Conservation (phyloP, 768 basidiomycete genomes). For the Nidularia sp. region DNA sequence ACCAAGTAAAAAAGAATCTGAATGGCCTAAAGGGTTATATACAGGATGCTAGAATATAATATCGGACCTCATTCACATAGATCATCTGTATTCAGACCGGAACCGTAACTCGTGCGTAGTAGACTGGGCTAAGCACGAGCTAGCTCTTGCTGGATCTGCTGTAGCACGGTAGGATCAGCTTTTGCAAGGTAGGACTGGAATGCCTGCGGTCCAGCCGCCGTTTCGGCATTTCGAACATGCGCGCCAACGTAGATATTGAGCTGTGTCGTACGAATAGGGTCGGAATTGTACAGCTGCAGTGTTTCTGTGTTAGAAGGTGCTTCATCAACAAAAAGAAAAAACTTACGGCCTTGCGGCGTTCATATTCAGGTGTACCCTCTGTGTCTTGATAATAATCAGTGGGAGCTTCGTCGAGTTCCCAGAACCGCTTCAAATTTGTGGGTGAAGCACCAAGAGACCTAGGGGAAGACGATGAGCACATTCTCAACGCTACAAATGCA, state of each 20-base stretch:
- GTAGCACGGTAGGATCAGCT: slow-evolving; percentile 70
- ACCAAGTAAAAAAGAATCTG: too few species aligned
- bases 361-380: slow-evolving; percentile 70
- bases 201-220: slow-evolving; percentile 45
- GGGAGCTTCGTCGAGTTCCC: slow-evolving; percentile 66
- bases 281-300: slow-evolving; percentile 59
- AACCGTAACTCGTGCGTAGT: neutral
- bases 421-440: slow-evolving; percentile 51
- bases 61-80: neutral
- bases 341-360: slow-evolving; percentile 68
- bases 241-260: slow-evolving; percentile 59
- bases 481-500: too few species aligned
- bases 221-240: slow-evolving; percentile 63
- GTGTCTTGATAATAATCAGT: slow-evolving; percentile 55
- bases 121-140: slow-evolving; percentile 12
- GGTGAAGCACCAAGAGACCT: slow-evolving; percentile 21
- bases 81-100: too few species aligned
- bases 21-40: too few species aligned
- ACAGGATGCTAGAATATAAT: neutral
- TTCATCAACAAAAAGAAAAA: slow-evolving; percentile 2
- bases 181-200: slow-evolving; percentile 65
- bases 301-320: slow-evolving; percentile 2
- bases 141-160: slow-evolving; percentile 61
- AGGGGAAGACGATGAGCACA: neutral
- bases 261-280: slow-evolving; percentile 65